These are phyloP conservation scores for Yarrowia divulgata DNA, from an alignment of 805 yeast genomes.

Conservation along the genomic window DNA sequence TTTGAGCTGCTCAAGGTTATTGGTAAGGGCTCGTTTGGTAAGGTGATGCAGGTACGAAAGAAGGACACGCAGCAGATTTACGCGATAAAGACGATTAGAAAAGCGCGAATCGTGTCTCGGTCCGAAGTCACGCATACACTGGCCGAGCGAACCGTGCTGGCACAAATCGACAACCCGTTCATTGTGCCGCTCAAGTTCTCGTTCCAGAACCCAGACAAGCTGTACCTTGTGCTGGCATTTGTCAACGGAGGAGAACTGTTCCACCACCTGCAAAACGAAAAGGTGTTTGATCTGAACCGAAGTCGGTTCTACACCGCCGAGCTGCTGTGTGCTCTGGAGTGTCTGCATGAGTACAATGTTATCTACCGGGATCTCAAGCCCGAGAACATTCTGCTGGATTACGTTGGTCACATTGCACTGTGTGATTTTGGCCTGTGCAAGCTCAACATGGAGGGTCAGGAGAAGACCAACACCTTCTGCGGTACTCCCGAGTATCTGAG, in stretches of 20 bases:
- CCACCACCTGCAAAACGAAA: constrained; percentile 90
- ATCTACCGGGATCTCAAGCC: constrained; percentile 96
- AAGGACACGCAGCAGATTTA: constrained; percentile 94
- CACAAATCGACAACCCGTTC: constrained; percentile 91
- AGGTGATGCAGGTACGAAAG: constrained; percentile 98
- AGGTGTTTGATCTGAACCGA: constrained; percentile 85
- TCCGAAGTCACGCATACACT: constrained; percentile 95
- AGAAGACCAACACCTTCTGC: constrained; percentile 88
- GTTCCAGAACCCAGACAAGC: constrained; percentile 95
- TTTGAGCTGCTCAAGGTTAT: constrained; percentile 93
- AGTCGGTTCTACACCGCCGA: constrained; percentile 95
- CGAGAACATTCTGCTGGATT: constrained; percentile 90
- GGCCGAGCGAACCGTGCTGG: constrained; percentile 94
- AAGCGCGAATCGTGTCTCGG: constrained; percentile 91
- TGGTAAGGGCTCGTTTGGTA: constrained; percentile 98
- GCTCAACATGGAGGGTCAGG: constrained; percentile 89
- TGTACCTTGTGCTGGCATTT: constrained; percentile 87
- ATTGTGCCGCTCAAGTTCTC: constrained; percentile 95
- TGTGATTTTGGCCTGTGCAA: constrained; percentile 98
- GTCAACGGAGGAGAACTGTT: constrained; percentile 97
- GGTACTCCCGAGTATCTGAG: constrained; percentile 98
- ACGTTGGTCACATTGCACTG: constrained; percentile 96
- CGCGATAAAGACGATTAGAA: constrained; percentile 91
- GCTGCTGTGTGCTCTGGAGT: constrained; percentile 88
- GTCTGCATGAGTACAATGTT: constrained; percentile 87